Evolutionary conservation across 805 yeast genomes (phyloP).

Genomic region (Metschnikowia hibisci): DNA sequence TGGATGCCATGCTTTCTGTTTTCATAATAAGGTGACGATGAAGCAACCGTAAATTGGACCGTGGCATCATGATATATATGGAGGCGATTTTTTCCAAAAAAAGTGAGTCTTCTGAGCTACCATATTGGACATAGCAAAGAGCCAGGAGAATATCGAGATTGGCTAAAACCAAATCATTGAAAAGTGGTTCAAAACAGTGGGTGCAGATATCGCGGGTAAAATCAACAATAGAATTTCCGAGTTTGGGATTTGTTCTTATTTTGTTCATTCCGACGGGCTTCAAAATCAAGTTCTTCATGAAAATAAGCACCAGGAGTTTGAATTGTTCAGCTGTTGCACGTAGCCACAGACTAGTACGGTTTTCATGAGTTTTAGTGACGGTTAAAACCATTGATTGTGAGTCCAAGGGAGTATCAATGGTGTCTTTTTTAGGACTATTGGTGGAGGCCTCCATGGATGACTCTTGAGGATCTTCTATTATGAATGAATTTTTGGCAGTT

Average conservation of each 20-base stretch:
- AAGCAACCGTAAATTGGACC: slow-evolving; percentile 12
- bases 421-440: background rate
- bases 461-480: too few species aligned
- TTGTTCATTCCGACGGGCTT: slow-evolving; percentile 14
- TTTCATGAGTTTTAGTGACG: slow-evolving; percentile 3
- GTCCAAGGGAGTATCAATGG: background rate
- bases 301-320: slow-evolving; percentile 28
- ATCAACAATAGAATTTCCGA: slow-evolving; percentile 20
- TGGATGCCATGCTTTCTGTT: slow-evolving; percentile 24
- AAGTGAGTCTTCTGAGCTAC: slow-evolving; percentile 5
- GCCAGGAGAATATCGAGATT: slow-evolving; percentile 29
- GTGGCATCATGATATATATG: slow-evolving; percentile 8
- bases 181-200: slow-evolving; percentile 31
- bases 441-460: background rate
- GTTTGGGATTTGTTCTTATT: slow-evolving; percentile 22
- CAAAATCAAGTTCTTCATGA: slow-evolving; percentile 30
- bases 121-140: slow-evolving; percentile 15
- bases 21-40: slow-evolving; percentile 19
- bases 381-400: background rate
- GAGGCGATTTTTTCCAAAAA: slow-evolving; percentile 5
- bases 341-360: slow-evolving; percentile 32
- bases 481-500: too few species aligned
- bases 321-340: slow-evolving; percentile 36
- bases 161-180: slow-evolving; percentile 27
- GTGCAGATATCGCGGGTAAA: slow-evolving; percentile 22